A percentile compares a stretch with the other conserved stretches of the same genome.
Conservation (phyloP, 2,329 filamentous ascomycete genomes). For the Diaporthe batatas region DNA sequence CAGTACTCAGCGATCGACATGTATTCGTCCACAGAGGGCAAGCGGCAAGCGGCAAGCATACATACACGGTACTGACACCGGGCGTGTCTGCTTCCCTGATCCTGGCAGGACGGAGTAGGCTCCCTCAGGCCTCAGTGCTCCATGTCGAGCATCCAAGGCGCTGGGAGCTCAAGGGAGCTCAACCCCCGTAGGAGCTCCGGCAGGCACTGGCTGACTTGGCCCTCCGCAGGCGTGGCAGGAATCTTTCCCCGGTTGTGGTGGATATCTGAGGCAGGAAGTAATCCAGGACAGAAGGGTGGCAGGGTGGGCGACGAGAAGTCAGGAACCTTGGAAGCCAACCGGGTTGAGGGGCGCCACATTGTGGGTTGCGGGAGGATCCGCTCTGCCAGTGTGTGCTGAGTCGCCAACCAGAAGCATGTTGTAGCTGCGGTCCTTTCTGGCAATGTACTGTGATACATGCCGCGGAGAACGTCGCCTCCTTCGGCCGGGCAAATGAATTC, state of each 20-base stretch:
- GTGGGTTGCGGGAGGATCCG: conserved; percentile 32
- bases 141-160: background rate
- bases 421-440: background rate
- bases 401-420: conserved; percentile 7
- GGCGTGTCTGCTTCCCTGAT: conserved; percentile 13
- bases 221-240: background rate
- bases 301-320: background rate
- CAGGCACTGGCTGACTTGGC: background rate
- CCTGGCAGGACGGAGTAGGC: background rate
- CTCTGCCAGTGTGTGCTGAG: conserved; percentile 1
- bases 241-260: background rate
- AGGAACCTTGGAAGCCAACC: background rate
- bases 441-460: background rate
- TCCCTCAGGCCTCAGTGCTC: background rate
- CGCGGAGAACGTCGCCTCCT: background rate
- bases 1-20: conserved; percentile 1
- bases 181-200: background rate
- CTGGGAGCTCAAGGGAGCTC: background rate
- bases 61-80: background rate
- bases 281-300: background rate
- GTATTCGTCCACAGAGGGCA: too few relatives aligned
- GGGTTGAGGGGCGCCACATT: conserved; percentile 19
- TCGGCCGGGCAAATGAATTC: background rate
- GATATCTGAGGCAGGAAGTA: background rate
- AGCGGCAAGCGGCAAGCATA: background rate